Conservation (phyloP, 805 yeast genomes). For the Komagataella pseudopastoris region DNA sequence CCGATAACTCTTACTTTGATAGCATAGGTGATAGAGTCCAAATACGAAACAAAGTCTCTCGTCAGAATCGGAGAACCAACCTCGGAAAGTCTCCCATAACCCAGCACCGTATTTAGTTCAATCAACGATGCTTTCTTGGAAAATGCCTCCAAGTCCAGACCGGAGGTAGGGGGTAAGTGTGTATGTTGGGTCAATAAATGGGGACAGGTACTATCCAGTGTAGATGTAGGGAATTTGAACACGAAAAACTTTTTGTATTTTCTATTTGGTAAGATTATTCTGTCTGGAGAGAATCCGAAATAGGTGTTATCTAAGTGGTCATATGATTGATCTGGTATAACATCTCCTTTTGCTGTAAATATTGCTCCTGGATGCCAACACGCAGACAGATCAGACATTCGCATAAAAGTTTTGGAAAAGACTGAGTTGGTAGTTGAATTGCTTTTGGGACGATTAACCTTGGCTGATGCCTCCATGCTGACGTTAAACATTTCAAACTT, state of each 20-base stretch:
- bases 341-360: conserved; percentile 22
- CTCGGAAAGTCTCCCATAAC: conserved; percentile 36
- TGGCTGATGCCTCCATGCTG: conserved; percentile 35
- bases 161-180: conserved; percentile 23
- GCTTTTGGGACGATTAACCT: neutral
- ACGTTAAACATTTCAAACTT: conserved; percentile 52
- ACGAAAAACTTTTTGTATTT: conserved; percentile 42
- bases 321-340: neutral
- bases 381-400: conserved; percentile 1
- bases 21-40: conserved; percentile 32
- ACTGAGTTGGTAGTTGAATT: no score
- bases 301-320: conserved; percentile 10
- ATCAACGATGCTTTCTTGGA: conserved; percentile 12
- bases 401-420: neutral
- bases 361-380: conserved; percentile 27
- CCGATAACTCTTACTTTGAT: conserved; percentile 43
- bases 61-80: conserved; percentile 41
- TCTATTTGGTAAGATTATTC: conserved; percentile 29
- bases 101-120: conserved; percentile 23
- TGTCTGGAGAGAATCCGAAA: conserved; percentile 28
- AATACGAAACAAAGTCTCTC: conserved; percentile 27
- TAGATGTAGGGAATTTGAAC: conserved; percentile 38
- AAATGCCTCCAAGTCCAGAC: conserved; percentile 16
- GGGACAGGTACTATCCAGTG: conserved; percentile 40
- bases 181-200: conserved; percentile 18